Percentiles rank a stretch among this genome's conserved stretches.
These are phyloP conservation scores for Exophiala calicioides DNA, from an alignment of 2,329 filamentous ascomycete genomes.

Conservation along the genomic window DNA sequence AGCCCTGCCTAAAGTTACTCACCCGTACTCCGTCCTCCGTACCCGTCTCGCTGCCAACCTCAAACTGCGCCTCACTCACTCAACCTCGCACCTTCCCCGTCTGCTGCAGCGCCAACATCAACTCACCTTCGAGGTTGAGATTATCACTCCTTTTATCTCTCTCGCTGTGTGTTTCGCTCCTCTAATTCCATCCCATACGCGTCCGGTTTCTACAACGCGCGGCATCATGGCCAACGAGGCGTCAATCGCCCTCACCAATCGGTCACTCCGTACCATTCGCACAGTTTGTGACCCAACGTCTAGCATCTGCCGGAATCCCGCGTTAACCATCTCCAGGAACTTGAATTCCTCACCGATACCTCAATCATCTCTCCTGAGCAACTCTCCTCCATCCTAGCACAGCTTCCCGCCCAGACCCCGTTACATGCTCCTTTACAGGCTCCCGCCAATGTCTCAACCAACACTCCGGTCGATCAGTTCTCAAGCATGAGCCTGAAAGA, in stretches of 20 bases:
- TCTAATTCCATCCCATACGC: slow-evolving; percentile 14
- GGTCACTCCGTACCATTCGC: slow-evolving; percentile 84
- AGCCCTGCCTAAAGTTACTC: too few species aligned
- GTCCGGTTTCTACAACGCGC: slow-evolving; percentile 14
- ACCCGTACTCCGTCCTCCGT: too few species aligned
- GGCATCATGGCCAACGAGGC: slow-evolving; percentile 33
- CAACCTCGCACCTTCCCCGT: slow-evolving; percentile 2
- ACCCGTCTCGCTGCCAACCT: too few species aligned
- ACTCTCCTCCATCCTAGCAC: slow-evolving; percentile 71
- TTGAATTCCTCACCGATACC: slow-evolving; percentile 83
- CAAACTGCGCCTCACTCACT: background rate
- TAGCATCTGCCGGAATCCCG: slow-evolving; percentile 11
- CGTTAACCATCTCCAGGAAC: slow-evolving; percentile 62
- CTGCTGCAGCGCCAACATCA: slow-evolving; percentile 2
- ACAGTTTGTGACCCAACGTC: slow-evolving; percentile 58
- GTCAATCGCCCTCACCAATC: slow-evolving; percentile 67
- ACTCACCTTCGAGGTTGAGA: slow-evolving; percentile 18
- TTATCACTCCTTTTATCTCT: slow-evolving; percentile 22
- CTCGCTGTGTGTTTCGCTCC: slow-evolving; percentile 6
- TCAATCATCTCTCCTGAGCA: slow-evolving; percentile 73
- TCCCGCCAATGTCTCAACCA: slow-evolving; percentile 38
- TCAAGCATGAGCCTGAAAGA: slow-evolving; percentile 47
- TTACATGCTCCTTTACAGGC: slow-evolving; percentile 38
- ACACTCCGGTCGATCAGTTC: slow-evolving; percentile 42
- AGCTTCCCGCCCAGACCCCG: slow-evolving; percentile 68